These are phyloP conservation scores for Naegleria fowleri DNA, from an alignment of 208 protist genomes.

Conservation along the genomic window DNA sequence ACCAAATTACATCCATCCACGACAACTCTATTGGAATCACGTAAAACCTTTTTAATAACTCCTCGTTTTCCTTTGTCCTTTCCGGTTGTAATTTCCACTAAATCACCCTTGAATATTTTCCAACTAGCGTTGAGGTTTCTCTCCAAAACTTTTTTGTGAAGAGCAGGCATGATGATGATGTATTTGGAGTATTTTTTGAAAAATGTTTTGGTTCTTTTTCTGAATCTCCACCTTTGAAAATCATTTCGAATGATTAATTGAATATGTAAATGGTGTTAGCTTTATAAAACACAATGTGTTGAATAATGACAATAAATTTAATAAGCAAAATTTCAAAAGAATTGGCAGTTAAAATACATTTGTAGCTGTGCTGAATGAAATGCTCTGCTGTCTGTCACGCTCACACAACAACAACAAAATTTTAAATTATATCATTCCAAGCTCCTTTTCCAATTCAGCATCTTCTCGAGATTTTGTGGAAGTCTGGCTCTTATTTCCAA, in stretches of 20 bases:
- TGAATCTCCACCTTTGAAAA: too few relatives aligned
- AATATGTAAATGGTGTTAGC: too few relatives aligned
- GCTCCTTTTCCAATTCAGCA: background rate
- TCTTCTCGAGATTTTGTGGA: background rate
- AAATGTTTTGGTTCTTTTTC: background rate
- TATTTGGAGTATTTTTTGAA: background rate
- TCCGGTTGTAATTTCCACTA: slow-evolving; percentile 31
- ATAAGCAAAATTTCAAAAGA: too few relatives aligned
- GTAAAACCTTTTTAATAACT: slow-evolving; percentile 22
- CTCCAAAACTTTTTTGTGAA: background rate
- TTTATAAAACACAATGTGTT: too few relatives aligned
- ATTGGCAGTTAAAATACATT: too few relatives aligned
- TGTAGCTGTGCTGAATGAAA: too few relatives aligned
- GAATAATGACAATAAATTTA: too few relatives aligned
- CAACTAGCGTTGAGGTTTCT: background rate
- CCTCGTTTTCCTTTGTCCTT: slow-evolving; percentile 31
- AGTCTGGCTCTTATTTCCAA: background rate
- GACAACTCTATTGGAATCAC: slow-evolving; percentile 27
- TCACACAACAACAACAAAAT: too few relatives aligned
- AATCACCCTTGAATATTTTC: slow-evolving; percentile 33
- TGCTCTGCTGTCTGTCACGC: too few relatives aligned
- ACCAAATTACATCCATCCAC: slow-evolving; percentile 32
- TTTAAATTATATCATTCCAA: background rate
- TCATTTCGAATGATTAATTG: too few relatives aligned
- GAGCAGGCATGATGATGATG: background rate